phyloP scores from a whole-genome alignment of 345 rosid species.

The Lepidium didymum region DNA sequence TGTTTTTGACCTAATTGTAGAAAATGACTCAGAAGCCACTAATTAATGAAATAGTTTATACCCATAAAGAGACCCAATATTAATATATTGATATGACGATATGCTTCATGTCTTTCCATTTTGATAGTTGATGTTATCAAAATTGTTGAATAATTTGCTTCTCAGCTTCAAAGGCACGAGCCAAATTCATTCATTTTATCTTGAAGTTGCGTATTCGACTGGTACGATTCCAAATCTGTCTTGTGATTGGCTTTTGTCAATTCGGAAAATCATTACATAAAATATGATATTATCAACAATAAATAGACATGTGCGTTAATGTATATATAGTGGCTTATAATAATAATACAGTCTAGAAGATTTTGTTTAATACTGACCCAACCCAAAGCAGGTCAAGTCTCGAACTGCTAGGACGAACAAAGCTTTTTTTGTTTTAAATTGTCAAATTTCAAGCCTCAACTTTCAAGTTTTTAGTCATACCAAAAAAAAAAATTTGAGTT shows the following conservation, averaged over 20 bases:
- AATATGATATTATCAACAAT: conserved; percentile 4
- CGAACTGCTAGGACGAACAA: background rate
- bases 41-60: background rate
- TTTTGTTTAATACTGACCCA: background rate
- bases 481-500: too few species aligned
- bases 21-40: conserved; percentile 13
- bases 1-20: background rate
- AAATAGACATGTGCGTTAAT: background rate
- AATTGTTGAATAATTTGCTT: background rate
- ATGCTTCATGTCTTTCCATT: background rate
- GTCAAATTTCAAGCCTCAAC: background rate
- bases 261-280: background rate
- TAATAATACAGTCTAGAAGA: background rate
- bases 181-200: background rate
- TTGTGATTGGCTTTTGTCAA: too few species aligned
- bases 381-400: background rate
- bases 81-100: conserved; percentile 17
- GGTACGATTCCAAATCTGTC: too few species aligned
- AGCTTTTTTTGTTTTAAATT: background rate
- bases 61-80: background rate
- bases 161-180: conserved; percentile 18
- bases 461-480: background rate
- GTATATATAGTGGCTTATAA: background rate
- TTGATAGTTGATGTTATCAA: background rate
- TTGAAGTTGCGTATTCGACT: conserved; percentile 25